Base-by-base conservation (phyloP, 805 yeast genomes). In the Ogataea pilisensis region DNA sequence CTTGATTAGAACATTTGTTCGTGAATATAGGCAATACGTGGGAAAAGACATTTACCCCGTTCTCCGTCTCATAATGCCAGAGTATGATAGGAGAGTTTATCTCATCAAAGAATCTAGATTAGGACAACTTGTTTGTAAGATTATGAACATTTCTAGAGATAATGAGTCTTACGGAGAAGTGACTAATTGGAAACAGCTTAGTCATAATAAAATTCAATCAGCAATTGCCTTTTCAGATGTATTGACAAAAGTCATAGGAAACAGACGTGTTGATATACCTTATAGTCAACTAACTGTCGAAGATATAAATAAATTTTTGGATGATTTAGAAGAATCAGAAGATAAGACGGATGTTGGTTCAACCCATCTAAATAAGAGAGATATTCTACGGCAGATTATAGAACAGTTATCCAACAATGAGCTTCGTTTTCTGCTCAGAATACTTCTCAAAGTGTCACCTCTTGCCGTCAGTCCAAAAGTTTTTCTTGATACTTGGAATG, bases 21-120 rank as follows among this genome's bases (percentile, higher is more conserved):
- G 55, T 4, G 56, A 66, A 29, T 82, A 85, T 83, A 60, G 79
- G 28, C 50, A 49, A 13, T 61, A 68, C 2, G 80, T 81, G 0
- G 88, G 88, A 0, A 60, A 69, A 14, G 73, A 89, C 57, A 70
- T 89, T 3, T 80, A 72, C 50, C 90, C 91, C 0, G 82, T 82
- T 1, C 67, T 85, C 13, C 64, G 79, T 25, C 65, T 89, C 35
- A 65, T 74, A 2, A 59, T 83, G 21, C 88, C 95, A 0, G 72
- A 78, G 39, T 68, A 77, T 38, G 95, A 86, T 49, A 62, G 61
- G 20, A 54, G 65, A 31, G 61, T 72, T 31, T 86, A 80, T 57
- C 71, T 76, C 46, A 66, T 86, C 31, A 80, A 78, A 55, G 95
- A 89, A 46, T 65, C 66, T 16, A 70, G 76, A 0, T 58, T 90